Evolutionary conservation across 352 stramenopile species (phyloP).

Genomic region (Aphanomyces euteiches): DNA sequence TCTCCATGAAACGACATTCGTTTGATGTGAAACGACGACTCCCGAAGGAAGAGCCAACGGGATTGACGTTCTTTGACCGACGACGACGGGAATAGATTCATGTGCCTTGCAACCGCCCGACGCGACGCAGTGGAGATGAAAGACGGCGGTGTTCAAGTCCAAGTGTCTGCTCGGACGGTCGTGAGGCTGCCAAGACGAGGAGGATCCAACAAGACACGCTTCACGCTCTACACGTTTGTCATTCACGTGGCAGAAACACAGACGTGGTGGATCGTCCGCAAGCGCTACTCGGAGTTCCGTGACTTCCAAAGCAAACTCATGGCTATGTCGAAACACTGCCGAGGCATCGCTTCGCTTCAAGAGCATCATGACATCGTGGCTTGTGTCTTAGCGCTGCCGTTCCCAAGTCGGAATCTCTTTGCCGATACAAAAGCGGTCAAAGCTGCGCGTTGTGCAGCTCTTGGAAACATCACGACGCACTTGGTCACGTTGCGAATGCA

Average conservation of each 20-base stretch:
- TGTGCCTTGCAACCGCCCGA: too few relatives aligned
- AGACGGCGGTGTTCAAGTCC: too few relatives aligned
- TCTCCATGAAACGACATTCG: too few relatives aligned
- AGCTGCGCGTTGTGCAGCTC: not conserved
- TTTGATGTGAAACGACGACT: too few relatives aligned
- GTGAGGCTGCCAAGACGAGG: not conserved
- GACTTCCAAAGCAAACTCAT: conserved; percentile 7
- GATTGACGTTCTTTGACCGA: too few relatives aligned
- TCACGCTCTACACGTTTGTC: conserved; percentile 25
- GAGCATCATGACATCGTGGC: not conserved
- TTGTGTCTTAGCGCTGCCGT: not conserved
- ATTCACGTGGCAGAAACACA: conserved; percentile 2
- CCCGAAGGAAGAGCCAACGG: too few relatives aligned
- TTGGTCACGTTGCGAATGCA: conserved; percentile 2
- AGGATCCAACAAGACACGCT: conserved; percentile 7
- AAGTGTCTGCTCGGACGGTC: too few relatives aligned
- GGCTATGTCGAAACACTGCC: not conserved
- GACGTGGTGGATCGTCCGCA: conserved; percentile 30
- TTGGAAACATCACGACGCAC: conserved; percentile 2
- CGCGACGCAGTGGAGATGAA: too few relatives aligned
- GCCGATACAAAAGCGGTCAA: conserved; percentile 2
- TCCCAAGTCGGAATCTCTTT: not conserved
- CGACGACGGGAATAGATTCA: too few relatives aligned
- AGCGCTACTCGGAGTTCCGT: conserved; percentile 26
- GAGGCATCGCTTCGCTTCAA: not conserved